phyloP scores from a whole-genome alignment of 805 yeast species.

The Yamadazyma ubonensis region DNA sequence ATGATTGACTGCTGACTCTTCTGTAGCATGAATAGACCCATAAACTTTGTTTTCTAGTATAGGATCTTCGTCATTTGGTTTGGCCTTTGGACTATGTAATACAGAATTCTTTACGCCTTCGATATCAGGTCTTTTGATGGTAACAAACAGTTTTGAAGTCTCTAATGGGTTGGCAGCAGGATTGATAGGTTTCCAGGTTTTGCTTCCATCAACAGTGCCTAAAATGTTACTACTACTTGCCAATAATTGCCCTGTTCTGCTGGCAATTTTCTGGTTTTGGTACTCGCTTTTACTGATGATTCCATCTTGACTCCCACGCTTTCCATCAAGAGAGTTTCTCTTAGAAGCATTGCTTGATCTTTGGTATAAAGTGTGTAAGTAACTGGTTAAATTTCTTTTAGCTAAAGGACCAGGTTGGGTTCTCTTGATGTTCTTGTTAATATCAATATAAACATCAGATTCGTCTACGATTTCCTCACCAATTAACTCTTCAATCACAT shows the following conservation, averaged over 20 bases:
- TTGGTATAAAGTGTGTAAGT: conserved; percentile 59
- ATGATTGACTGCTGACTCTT: conserved; percentile 39
- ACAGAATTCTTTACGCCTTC: conserved; percentile 21
- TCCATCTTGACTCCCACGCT: conserved; percentile 5
- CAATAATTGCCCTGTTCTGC: conserved; percentile 1
- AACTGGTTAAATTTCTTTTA: conserved; percentile 65
- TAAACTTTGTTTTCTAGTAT: conserved; percentile 17
- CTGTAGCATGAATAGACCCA: conserved; percentile 44
- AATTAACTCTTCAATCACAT: conserved; percentile 95
- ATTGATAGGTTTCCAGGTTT: conserved; percentile 54
- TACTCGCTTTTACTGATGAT: not conserved
- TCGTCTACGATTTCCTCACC: conserved; percentile 98
- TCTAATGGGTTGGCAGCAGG: conserved; percentile 70
- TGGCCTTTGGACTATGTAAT: conserved; percentile 19
- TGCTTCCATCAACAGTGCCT: conserved; percentile 19
- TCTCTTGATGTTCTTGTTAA: conserved; percentile 81
- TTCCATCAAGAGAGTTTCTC: conserved; percentile 41
- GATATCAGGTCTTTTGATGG: conserved; percentile 57
- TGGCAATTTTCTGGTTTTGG: not conserved
- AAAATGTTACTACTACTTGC: conserved; percentile 12
- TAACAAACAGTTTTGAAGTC: conserved; percentile 63
- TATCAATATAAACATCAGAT: conserved; percentile 89
- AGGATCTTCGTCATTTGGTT: conserved; percentile 1
- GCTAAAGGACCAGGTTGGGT: conserved; percentile 73
- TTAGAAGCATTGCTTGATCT: conserved; percentile 33